Conservation (phyloP, 768 basidiomycete species). For the Agaricus subrufescens region DNA sequence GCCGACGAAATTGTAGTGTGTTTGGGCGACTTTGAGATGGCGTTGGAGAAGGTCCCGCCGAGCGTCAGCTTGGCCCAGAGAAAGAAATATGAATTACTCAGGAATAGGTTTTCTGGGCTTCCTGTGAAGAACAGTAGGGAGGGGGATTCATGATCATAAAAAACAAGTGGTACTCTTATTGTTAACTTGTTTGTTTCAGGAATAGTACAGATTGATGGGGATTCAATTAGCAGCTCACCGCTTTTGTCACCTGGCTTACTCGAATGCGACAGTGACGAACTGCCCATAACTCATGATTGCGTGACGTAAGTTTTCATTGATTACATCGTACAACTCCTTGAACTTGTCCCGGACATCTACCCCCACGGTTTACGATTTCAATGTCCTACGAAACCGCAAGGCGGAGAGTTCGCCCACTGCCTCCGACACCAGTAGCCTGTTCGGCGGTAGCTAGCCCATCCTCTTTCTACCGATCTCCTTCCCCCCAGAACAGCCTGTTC, state of each 20-base stretch:
- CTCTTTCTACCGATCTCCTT: background rate
- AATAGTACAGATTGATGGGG: too few relatives aligned
- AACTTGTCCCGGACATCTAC: too few relatives aligned
- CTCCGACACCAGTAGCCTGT: background rate
- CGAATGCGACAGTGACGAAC: too few relatives aligned
- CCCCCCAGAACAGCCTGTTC: background rate
- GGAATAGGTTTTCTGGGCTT: slow-evolving; percentile 80
- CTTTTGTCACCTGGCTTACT: too few relatives aligned
- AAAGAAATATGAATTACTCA: slow-evolving; percentile 73
- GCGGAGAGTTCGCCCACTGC: background rate
- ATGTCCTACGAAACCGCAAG: background rate
- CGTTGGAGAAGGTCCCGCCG: slow-evolving; percentile 78
- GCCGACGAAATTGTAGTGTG: slow-evolving; percentile 41
- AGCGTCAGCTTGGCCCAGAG: slow-evolving; percentile 82
- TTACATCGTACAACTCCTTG: too few relatives aligned
- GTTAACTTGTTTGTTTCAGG: too few relatives aligned
- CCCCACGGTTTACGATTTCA: too few relatives aligned
- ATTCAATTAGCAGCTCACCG: too few relatives aligned
- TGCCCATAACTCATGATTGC: too few relatives aligned
- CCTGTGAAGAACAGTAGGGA: slow-evolving; percentile 49
- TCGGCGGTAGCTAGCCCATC: background rate
- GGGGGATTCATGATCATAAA: slow-evolving; percentile 20
- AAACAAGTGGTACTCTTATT: too few relatives aligned
- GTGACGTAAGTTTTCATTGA: too few relatives aligned
- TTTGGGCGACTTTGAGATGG: slow-evolving; percentile 64